phyloP scores from a whole-genome alignment of 805 yeast species.

The Candida ficus region DNA sequence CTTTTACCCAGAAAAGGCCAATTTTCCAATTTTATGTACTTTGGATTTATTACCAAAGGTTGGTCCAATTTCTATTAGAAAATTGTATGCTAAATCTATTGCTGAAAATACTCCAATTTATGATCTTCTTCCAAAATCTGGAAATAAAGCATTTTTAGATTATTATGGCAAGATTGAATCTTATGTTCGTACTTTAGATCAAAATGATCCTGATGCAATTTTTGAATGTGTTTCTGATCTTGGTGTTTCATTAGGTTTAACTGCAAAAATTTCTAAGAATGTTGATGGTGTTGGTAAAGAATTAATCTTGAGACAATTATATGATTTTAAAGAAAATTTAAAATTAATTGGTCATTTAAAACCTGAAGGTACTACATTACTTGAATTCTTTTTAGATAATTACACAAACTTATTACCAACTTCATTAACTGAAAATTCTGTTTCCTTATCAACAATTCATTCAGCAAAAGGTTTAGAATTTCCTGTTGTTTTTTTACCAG shows the following conservation, averaged over 20 bases:
- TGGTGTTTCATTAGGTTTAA: constrained; percentile 14
- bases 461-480: constrained; percentile 72
- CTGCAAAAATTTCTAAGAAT: constrained; percentile 7
- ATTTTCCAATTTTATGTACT: constrained; percentile 26
- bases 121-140: constrained; percentile 5
- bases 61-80: constrained; percentile 22
- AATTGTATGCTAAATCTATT: constrained; percentile 11
- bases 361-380: constrained; percentile 22
- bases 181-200: constrained; percentile 14
- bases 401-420: constrained; percentile 27
- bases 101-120: constrained; percentile 5
- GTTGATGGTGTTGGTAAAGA: constrained; percentile 23
- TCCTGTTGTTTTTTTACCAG: constrained; percentile 54
- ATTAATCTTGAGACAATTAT: constrained; percentile 25
- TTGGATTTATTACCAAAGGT: constrained; percentile 21
- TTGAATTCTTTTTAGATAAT: constrained; percentile 30
- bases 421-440: constrained; percentile 25
- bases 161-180: constrained; percentile 24
- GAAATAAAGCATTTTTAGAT: constrained; percentile 23
- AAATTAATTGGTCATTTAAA: constrained; percentile 23
- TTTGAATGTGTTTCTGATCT: constrained; percentile 12
- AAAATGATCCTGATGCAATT: constrained; percentile 11
- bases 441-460: constrained; percentile 65
- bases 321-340: constrained; percentile 33
- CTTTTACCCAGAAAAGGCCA: constrained; percentile 24